Percentiles rank a stretch among this genome's conserved stretches.
Evolutionary conservation across 1,284 basidiomycete genomes (phyloP).

Genomic region (Boletus holoroseus): DNA sequence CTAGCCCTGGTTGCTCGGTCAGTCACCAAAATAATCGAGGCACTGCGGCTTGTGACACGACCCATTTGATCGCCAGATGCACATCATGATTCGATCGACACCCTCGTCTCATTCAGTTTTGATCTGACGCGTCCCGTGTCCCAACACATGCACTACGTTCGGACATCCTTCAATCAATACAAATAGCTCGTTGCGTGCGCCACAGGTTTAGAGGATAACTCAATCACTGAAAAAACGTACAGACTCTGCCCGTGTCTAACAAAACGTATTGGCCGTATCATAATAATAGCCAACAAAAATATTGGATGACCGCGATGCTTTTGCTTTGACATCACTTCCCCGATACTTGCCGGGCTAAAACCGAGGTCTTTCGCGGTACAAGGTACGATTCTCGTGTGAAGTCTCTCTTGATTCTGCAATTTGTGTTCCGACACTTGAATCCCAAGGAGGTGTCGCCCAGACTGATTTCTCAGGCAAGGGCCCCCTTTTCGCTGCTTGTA

Average conservation of each 20-base stretch:
- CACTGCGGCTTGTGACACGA: conserved; percentile 24
- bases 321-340: conserved; percentile 19
- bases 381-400: conserved; percentile 17
- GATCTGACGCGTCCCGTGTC: conserved; percentile 24
- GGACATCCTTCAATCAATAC: conserved; percentile 4
- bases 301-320: conserved; percentile 16
- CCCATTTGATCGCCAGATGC: conserved; percentile 23
- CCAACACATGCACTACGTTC: conserved; percentile 24
- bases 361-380: conserved; percentile 22
- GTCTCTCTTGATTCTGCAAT: conserved; percentile 6
- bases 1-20: conserved; percentile 6
- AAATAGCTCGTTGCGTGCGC: conserved; percentile 2
- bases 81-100: conserved; percentile 29
- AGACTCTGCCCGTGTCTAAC: conserved; percentile 3
- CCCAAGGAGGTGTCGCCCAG: conserved; percentile 1
- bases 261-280: conserved; percentile 1
- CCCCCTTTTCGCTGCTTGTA: conserved; percentile 15
- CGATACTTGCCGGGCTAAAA: conserved; percentile 14
- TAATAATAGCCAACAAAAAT: conserved; percentile 10
- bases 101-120: conserved; percentile 13
- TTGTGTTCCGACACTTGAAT: conserved; percentile 8
- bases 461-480: conserved; percentile 26
- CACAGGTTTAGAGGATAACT: conserved; percentile 5
- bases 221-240: conserved; percentile 6
- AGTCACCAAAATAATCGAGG: conserved; percentile 19